phyloP scores from a whole-genome alignment of 2,329 filamentous ascomycete genomes.

The Colletotrichum aenigma region DNA sequence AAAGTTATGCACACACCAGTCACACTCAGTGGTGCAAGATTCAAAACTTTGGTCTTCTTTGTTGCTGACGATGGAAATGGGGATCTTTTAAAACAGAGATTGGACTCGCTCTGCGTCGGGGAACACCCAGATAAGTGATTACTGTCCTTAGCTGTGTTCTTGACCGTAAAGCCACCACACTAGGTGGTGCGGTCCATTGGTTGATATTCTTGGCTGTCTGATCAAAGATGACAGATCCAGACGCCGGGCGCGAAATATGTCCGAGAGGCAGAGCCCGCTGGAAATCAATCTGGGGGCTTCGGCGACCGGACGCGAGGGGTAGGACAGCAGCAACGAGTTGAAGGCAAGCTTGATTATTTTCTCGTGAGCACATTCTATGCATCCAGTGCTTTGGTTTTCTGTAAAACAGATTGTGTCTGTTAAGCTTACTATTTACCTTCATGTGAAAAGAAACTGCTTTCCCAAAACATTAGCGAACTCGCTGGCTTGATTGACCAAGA shows the following conservation, averaged over 20 bases:
- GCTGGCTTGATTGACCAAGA: not conserved
- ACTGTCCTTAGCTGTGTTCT: not conserved
- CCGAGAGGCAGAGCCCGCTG: not conserved
- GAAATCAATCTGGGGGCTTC: not conserved
- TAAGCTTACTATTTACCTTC: not conserved
- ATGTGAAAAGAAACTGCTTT: not conserved
- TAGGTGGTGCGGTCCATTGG: not conserved
- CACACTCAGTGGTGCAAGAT: no score
- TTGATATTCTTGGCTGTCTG: not conserved
- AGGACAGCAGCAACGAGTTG: not conserved
- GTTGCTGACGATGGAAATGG: no score
- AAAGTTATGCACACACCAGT: no score
- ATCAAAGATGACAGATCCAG: not conserved
- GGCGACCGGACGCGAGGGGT: not conserved
- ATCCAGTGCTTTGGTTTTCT: not conserved
- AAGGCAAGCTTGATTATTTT: not conserved
- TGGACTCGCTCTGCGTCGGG: not conserved
- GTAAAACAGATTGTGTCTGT: not conserved
- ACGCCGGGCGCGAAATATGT: not conserved
- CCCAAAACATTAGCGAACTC: not conserved
- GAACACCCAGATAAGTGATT: not conserved
- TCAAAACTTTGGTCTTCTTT: no score
- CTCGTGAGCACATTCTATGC: not conserved
- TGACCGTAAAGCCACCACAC: no score
- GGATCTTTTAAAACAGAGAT: not conserved